Evolutionary conservation across 2,329 filamentous ascomycete genomes (phyloP), one percentile per base, ranked within the genome.

Genomic region (Tolypocladium pustulatum): DNA sequence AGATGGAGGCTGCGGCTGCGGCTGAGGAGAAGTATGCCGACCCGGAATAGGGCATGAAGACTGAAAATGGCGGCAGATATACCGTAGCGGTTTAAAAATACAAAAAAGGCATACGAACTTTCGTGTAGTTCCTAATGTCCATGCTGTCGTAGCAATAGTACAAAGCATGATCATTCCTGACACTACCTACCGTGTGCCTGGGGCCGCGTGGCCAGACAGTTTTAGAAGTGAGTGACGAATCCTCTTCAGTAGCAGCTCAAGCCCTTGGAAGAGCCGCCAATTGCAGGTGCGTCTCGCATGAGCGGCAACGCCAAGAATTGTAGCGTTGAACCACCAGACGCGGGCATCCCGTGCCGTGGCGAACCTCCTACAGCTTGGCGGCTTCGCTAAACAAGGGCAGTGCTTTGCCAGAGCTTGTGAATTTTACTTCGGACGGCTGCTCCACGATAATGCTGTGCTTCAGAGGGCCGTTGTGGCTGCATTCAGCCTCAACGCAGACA

Each of bases 1-100:
- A 91, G 64, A 81, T 96, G 61, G 87, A 91, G 71, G 79, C 81
- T 32, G 73, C 72, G 49, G 70, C 72, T 20, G 65, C 65, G 20
- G 69, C 65, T 7, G 67, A 67, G 38, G 61, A 62, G 22, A 63
- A 68, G 22, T 62, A 65, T 25, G 60, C 57, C 15, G 61, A 78
- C 60, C 76, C 76, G 4, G 76, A 78, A 66, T 78, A 71, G 64
- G 56, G 32, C 20, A 32, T 25, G 32, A 25, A 36, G 30, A 15
- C 9, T 15, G 10, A 17, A 20, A 30, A 13, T 10, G 10, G 27
- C 43, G 20, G 17, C 9, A 27, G 20, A 32, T 52, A 3, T 5
- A 13, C 10, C 8, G 1, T 25, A 49, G 41, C 10, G 5, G 41
- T 15, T n/a, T n/a, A n/a, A n/a, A n/a, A n/a, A n/a, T n/a, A n/a